Base-by-base conservation (phyloP, 2,329 filamentous ascomycete genomes). In the Coniochaeta prunicola region DNA sequence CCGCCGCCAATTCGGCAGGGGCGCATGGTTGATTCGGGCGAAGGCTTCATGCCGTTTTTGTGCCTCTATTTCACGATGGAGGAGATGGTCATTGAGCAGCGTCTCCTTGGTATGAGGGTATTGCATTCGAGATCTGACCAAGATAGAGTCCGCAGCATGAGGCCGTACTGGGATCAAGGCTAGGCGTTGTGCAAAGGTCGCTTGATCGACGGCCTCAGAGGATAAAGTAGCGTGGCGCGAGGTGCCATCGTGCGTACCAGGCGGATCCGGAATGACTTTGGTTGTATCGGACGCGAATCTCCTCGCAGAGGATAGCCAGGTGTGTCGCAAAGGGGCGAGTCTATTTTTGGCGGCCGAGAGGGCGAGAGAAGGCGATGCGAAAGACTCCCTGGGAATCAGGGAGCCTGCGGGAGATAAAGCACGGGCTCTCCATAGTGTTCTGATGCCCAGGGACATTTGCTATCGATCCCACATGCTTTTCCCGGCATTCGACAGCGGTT, bases 391-490 rank as follows among this genome's bases (percentile, higher is more conserved):
- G 63, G 63, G 64, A 66, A 68, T 64, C 63, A 64, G 60, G 59
- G 63, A 65, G 61, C 65, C 59, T 61, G 63, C 57, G 58, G 57
- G 58, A 56, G 57, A 45, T 64, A 66, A 65, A 63, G 65, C 66
- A 64, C 70, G 70, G 67, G 70, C 71, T 71, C 75, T 74, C 75
- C 74, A 76, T 69, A 70, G 61, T 67, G 71, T 70, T 64, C 70
- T 73, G 73, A 76, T 73, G 71, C 75, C 74, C 69, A 75, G 70
- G 70, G 71, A 76, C 77, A 79, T 79, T 73, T 66, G 68, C 73
- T 73, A 77, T 76, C 21, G 30, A 36, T 36, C 4, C 53, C 53
- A 55, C 53, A 55, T 55, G 53, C 53, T 55, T 33, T n/a, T 36
- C 26, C 45, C 40, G 40, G 24, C 45, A 30, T 21, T 50, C 45